Evolutionary conservation across 202 grass and related monocot genomes (phyloP), one percentile per base, ranked within the genome.

Genomic region (Carex arenaria): DNA sequence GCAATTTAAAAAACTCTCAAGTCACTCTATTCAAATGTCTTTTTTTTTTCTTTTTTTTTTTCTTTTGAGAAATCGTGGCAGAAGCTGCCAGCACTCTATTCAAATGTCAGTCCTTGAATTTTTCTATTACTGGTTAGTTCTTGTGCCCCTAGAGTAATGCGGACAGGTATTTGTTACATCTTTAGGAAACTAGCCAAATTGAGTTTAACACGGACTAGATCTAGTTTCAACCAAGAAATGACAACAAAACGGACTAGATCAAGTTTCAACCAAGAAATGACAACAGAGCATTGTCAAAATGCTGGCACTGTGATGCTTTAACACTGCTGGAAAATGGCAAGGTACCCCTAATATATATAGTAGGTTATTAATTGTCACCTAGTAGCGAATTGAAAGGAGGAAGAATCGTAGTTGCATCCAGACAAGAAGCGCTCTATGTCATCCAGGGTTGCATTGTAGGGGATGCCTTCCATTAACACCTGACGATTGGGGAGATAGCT

Each of bases 381-480:
- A 64, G 85, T 0, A 87, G 87, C 77, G 72, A 13, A 87, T 79
- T 95, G 89, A 76, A 95, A 93, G 81, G 89, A 86, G 0, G 90
- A 83, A 76, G 85, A 74, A 85, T 96, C 88, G 61, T 82, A 90
- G 60, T 92, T 94, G 72, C 89, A 87, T 70, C 96, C 93, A 70
- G 85, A 89, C 64, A 99, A 80, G 71, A 93, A 99, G 2, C 87
- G 87, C 26, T 99, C 96, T 79, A 96, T 85, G 64, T 99, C 93
- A 26, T 99, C 96, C 55, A 22, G 32, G 9, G 43, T 28, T 47
- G 93, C 89, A 82, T 94, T 89, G 23, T 83, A 66, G 36, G 96
- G 93, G 15, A 99, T 80, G 72, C 96, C 96, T 92, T 99, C 87
- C 85, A 99, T 31, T 26, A 99, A 23, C 64, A 92, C 80, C 96